These are phyloP conservation scores for Ophiosphaerella narmari DNA, from an alignment of 2,329 filamentous ascomycete species.

Conservation along the genomic window DNA sequence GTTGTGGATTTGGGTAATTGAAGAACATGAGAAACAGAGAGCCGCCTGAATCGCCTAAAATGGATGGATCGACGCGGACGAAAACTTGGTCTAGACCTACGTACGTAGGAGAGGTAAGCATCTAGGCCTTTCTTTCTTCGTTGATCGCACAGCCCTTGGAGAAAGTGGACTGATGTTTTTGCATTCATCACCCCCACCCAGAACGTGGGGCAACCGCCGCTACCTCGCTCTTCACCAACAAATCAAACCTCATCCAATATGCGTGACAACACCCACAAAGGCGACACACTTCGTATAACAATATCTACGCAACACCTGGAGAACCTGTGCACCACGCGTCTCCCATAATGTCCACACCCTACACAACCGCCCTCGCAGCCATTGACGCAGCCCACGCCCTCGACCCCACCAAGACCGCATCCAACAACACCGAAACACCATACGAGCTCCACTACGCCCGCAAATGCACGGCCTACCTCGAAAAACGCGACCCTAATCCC, in stretches of 20 bases:
- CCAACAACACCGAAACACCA: conserved; percentile 56
- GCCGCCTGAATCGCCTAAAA: too few relatives aligned
- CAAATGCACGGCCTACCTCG: conserved; percentile 77
- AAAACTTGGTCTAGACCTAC: too few relatives aligned
- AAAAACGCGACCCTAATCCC: conserved; percentile 62
- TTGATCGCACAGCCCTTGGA: too few relatives aligned
- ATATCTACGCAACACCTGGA: background rate
- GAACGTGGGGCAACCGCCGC: conserved; percentile 19
- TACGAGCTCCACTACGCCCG: conserved; percentile 84
- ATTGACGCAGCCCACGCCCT: conserved; percentile 75
- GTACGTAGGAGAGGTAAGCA: too few relatives aligned
- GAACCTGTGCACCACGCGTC: background rate
- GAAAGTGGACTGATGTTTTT: too few relatives aligned
- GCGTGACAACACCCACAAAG: conserved; percentile 2
- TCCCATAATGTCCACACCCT: conserved; percentile 26
- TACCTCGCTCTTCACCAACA: conserved; percentile 9
- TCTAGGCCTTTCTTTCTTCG: too few relatives aligned
- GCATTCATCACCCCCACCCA: conserved; percentile 6
- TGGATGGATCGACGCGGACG: too few relatives aligned
- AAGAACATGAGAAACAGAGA: too few relatives aligned
- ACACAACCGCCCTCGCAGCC: conserved; percentile 60
- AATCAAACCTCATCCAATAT: conserved; percentile 17
- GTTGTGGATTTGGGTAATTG: too few relatives aligned
- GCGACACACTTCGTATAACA: background rate
- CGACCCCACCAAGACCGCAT: conserved; percentile 64